Conservation (phyloP, 1,139 yeast genomes). For the Lodderomyces jiufengensis region DNA sequence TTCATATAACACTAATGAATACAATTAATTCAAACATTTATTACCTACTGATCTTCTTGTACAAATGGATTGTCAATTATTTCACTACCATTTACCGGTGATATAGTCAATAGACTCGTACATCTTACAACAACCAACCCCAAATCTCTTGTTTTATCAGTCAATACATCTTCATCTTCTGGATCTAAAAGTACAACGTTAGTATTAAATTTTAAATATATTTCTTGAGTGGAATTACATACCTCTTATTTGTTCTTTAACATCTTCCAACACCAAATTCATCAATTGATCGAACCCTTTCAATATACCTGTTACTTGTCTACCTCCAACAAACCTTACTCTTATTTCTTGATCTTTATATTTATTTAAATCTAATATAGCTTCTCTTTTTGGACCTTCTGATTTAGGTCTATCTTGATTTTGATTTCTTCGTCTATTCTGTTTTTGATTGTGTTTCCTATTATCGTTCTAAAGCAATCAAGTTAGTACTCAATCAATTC, state of each 20-base stretch:
- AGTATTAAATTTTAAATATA: constrained; percentile 13
- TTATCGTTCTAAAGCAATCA: constrained; percentile 3
- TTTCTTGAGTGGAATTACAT: no score
- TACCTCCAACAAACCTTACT: constrained; percentile 86
- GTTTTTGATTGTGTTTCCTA: constrained; percentile 5
- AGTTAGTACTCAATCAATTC: not conserved
- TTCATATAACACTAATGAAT: no score
- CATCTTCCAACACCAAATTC: constrained; percentile 89
- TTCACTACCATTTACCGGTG: constrained; percentile 83
- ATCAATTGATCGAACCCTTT: constrained; percentile 91
- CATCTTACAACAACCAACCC: constrained; percentile 88
- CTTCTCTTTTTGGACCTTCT: constrained; percentile 85
- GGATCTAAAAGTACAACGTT: constrained; percentile 41
- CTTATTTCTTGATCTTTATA: constrained; percentile 71
- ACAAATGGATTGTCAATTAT: constrained; percentile 70
- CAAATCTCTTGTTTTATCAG: constrained; percentile 56
- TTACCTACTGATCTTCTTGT: constrained; percentile 13
- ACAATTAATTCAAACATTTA: not conserved
- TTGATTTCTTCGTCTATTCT: constrained; percentile 11
- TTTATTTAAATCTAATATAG: constrained; percentile 77
- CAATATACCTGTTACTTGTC: constrained; percentile 70
- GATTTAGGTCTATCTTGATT: constrained; percentile 35
- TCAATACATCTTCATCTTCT: constrained; percentile 50
- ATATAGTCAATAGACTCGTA: constrained; percentile 71
- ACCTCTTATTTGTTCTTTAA: constrained; percentile 64